Base-by-base conservation (phyloP, 805 yeast species). In the Yamadazyma sp. region DNA sequence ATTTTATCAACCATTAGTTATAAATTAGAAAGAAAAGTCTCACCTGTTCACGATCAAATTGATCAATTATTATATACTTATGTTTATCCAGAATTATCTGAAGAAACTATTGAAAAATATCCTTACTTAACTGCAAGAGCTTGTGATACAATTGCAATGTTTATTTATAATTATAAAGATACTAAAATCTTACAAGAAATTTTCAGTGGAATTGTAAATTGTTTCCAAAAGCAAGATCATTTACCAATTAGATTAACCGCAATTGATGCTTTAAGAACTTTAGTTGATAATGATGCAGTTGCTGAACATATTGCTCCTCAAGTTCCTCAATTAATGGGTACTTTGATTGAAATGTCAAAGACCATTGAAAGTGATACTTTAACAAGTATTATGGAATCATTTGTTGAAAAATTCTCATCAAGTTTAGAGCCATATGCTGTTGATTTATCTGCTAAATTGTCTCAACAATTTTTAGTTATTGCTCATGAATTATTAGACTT, bases 401-500 rank as follows among this genome's bases (percentile, higher is more conserved):
- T 68, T 43, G 73, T 68, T 14, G 68, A 64, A 40, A 65, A 57
- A 38, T 68, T 68, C 41, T 65, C 73, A 3, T 48, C 54, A 19
- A 62, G 63, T 44, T 58, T 68, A 42, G 70, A 62, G 37, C 70
- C 72, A 6, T 67, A 59, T 43, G 65, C 66, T 31, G 49, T 55
- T 22, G 66, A 68, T 45, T 58, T 79, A 65, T 47, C 59, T 12
- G 26, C 60, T 6, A 74, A 77, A 53, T 65, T 83, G 50, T 78
- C 80, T 11, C 79, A 79, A 37, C 96, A 91, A 54, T 87, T 89
- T 51, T 51, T 85, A 50, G 69, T 73, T 44, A 55, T 86, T 18
- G 83, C 89, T 2, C 62, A 69, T 31, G 96, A 89, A 33, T 58
- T 54, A 20, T 49, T 60, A 35, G 65, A 60, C 3, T 40, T 45